phyloP scores from a whole-genome alignment of 2,329 filamentous ascomycete species.

The Pyrenophora graminea region DNA sequence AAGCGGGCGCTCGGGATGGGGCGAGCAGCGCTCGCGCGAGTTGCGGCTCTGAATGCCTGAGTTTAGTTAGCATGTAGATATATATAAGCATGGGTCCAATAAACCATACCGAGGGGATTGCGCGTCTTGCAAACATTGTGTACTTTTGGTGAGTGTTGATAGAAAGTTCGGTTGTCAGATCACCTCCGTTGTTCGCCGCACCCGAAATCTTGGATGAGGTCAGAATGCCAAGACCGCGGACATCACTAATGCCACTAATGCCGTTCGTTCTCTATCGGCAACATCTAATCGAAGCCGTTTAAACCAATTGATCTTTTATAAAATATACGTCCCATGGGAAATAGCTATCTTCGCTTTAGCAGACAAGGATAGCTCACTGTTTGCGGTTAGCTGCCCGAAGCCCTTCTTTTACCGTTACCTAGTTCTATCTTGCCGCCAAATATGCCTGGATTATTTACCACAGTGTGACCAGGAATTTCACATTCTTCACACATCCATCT shows the following conservation, averaged over 20 bases:
- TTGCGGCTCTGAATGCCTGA: slow-evolving; percentile 46
- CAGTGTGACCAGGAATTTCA: too few species aligned
- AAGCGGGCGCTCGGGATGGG: slow-evolving; percentile 49
- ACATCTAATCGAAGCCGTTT: too few species aligned
- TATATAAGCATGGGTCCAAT: neutral
- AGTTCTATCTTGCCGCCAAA: too few species aligned
- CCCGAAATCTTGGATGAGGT: slow-evolving; percentile 37
- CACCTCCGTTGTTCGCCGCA: slow-evolving; percentile 32
- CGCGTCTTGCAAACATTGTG: slow-evolving; percentile 47
- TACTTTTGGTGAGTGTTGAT: slow-evolving; percentile 16
- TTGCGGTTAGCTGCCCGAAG: too few species aligned
- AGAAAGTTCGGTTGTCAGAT: slow-evolving; percentile 19
- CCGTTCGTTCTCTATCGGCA: neutral
- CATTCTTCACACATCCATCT: too few species aligned
- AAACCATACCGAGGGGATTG: slow-evolving; percentile 40
- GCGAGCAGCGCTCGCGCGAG: slow-evolving; percentile 33
- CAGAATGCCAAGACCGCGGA: slow-evolving; percentile 28
- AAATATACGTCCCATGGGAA: too few species aligned
- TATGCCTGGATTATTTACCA: too few species aligned
- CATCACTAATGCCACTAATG: slow-evolving; percentile 9
- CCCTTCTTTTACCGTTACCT: too few species aligned
- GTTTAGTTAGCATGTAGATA: slow-evolving; percentile 9
- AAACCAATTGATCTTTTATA: too few species aligned
- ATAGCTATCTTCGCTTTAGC: too few species aligned
- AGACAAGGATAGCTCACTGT: too few species aligned